These are phyloP conservation scores for Cladosporium sp. DNA, from an alignment of 2,329 filamentous ascomycete species.

Conservation along the genomic window DNA sequence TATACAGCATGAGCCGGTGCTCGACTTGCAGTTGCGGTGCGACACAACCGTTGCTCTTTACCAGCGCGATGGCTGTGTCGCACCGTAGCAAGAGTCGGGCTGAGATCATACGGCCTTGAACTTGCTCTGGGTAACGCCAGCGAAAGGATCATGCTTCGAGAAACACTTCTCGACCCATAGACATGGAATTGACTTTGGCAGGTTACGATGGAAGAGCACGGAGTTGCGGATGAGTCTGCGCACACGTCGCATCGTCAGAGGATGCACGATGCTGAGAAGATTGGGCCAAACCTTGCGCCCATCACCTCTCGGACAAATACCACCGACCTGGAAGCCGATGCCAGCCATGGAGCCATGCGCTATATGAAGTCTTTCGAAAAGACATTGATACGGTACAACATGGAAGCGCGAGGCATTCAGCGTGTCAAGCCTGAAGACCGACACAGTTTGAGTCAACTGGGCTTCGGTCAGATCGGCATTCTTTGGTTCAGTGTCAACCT, in stretches of 20 bases:
- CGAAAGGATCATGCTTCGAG: constrained; percentile 55
- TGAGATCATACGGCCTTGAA: constrained; percentile 56
- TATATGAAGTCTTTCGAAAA: constrained; percentile 38
- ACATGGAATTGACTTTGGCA: constrained; percentile 37
- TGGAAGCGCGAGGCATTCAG: constrained; percentile 62
- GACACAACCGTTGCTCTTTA: constrained; percentile 34
- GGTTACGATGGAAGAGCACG: constrained; percentile 31
- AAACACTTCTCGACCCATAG: background rate
- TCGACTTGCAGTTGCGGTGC: constrained; percentile 18
- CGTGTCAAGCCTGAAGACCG: constrained; percentile 58
- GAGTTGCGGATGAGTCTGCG: constrained; percentile 5
- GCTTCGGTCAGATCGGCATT: constrained; percentile 57
- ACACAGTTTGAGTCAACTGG: constrained; percentile 52
- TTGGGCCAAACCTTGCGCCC: constrained; percentile 11
- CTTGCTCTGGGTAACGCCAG: constrained; percentile 57
- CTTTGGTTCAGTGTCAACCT: constrained; percentile 65
- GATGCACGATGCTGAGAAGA: constrained; percentile 3
- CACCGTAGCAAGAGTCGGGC: constrained; percentile 29
- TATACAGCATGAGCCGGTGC: constrained; percentile 39
- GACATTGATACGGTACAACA: constrained; percentile 51
- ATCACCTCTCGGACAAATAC: constrained; percentile 4
- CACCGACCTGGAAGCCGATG: constrained; percentile 1
- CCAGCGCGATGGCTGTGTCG: constrained; percentile 23
- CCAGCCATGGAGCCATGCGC: constrained; percentile 10
- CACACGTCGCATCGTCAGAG: background rate